Evolutionary conservation across 768 basidiomycete genomes (phyloP), one percentile per base, ranked within the genome.

Genomic region (Trametes elegans): DNA sequence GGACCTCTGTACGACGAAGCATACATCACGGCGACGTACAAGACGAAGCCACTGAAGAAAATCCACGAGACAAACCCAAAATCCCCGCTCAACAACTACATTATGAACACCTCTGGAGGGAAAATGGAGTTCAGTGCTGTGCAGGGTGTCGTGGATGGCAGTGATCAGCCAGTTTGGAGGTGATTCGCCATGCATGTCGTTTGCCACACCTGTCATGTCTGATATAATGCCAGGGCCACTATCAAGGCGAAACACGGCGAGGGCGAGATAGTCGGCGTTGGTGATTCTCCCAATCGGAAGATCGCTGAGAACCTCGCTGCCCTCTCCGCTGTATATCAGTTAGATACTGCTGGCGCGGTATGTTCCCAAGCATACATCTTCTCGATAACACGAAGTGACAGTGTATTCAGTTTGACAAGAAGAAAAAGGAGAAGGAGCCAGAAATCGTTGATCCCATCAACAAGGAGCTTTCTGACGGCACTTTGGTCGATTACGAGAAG

Each of bases 291-390:
- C 41, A 10, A 67, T 4, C 74, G 77, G 68, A 85, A 84, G 61
- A 78, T 85, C 19, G 85, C 93, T 0, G 82, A 87, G 61, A 79
- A 79, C 66, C 73, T 93, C n/a, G 90, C 91, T 6, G 85, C 87
- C 1, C 71, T 93, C 23, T 85, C 85, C 39, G 87, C 85, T 7
- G 69, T 88, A 29, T 81, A 87, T 65, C 90, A 94, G 63, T 66
- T 95, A 18, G 78, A 85, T 36, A 70, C 71, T 16, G 66, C 75
- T 19, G 84, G 83, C 24, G 64, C 90, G 42, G 92, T 94, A 68
- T 55, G 88, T 79, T 24, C 41, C 32, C 34, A 19, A 19, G 3
- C 36, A 16, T 18, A 21, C 7, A 16, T 29, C 6, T 21, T 7
- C 8, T 29, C 28, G 23, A 10, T 14, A n/a, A 35, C 26, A 36